Evolutionary conservation across 2,329 filamentous ascomycete species (phyloP), one percentile per base, ranked within the genome.

Genomic region (Colletotrichum lindemuthianum): DNA sequence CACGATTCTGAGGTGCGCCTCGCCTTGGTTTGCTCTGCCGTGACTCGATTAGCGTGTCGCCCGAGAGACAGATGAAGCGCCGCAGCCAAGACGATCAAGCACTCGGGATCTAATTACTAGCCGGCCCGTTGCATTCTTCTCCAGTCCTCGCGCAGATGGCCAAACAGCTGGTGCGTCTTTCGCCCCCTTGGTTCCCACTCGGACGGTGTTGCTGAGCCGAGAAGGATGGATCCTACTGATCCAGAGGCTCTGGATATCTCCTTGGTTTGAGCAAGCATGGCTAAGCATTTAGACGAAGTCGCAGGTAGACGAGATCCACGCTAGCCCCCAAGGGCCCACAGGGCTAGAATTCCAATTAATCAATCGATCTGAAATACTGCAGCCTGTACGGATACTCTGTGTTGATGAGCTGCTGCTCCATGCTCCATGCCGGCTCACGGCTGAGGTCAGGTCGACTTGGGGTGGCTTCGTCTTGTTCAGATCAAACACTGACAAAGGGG

Each of bases 201-300:
- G 58, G 37, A 51, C 40, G 58, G 61, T 32, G 44, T 43, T 44
- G 51, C 5, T 41, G 50, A 60, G 45, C 61, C 61, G 51, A 65
- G 15, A 6, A 16, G 13, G 43, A n/a, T 39, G 37, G 32, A 37
- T n/a, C 13, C 41, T 37, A 32, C 36, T 54, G 58, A 48, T 51
- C 43, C 51, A 56, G 40, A 61, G 48, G 32, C 40, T 33, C 15
- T 57, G 39, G 57, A 13, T 24, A 40, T 60, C 15, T 16, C 41
- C 45, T 40, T 57, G 36, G 61, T 16, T 33, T 37, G 44, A 56
- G 61, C 60, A 41, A 43, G 40, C 45, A 15, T 56, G 51, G 61
- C 61, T 61, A 65, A 61, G 61, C 61, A 65, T 61, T 65, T 61
- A 61, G 61, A 36, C 61, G 58, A 65, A 11, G 61, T 65, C 50